These are phyloP conservation scores for Citrus australasica DNA, from an alignment of 345 rosid species.

Conservation along the genomic window DNA sequence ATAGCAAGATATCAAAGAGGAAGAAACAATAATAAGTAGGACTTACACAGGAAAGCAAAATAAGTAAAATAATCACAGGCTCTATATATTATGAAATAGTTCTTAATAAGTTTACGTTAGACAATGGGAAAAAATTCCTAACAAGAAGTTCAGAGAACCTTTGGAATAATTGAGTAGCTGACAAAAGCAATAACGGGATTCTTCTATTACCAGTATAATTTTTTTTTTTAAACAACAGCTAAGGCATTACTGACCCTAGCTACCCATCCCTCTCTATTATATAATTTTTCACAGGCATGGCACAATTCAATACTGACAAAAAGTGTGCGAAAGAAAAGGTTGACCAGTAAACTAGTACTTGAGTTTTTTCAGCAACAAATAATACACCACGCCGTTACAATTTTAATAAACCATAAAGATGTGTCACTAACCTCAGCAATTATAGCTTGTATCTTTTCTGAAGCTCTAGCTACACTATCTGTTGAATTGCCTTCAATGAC, in stretches of 20 bases:
- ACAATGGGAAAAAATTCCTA: background rate
- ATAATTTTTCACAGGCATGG: background rate
- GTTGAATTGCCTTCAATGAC: slow-evolving; percentile 75
- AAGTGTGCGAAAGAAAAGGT: background rate
- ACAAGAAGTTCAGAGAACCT: background rate
- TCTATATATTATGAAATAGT: background rate
- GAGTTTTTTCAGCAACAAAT: background rate
- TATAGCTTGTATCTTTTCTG: slow-evolving; percentile 50
- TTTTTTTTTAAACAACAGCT: background rate
- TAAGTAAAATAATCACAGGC: background rate
- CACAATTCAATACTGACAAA: background rate
- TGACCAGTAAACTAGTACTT: background rate
- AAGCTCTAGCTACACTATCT: slow-evolving; percentile 61
- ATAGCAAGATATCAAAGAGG: background rate
- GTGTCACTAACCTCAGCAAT: slow-evolving; percentile 58
- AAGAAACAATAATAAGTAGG: background rate
- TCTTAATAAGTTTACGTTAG: background rate
- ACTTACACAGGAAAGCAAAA: background rate
- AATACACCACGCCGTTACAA: background rate
- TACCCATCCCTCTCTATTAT: background rate
- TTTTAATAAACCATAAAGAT: slow-evolving; percentile 1
- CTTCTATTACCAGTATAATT: background rate
- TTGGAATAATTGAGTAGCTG: background rate
- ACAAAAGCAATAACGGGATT: background rate
- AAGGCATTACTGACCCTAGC: background rate